These are phyloP conservation scores for Stemphylium vesicarium DNA, from an alignment of 2,329 filamentous ascomycete species.

Conservation along the genomic window DNA sequence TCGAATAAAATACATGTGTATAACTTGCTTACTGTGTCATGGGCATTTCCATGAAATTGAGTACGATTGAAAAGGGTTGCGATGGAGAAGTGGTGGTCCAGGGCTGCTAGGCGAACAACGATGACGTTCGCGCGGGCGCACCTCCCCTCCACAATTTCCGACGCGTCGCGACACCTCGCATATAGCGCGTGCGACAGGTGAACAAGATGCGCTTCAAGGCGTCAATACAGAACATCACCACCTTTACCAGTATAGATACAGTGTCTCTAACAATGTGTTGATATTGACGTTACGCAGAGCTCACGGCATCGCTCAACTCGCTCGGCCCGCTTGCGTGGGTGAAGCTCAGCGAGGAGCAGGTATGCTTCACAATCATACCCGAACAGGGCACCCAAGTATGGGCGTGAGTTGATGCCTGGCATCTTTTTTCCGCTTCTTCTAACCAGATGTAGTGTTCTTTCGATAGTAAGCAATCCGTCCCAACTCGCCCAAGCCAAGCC, in stretches of 20 bases:
- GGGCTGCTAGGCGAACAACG: background rate
- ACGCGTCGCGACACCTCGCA: slow-evolving; percentile 28
- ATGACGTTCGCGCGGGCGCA: slow-evolving; percentile 15
- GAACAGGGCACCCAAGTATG: slow-evolving; percentile 96
- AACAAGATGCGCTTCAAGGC: slow-evolving; percentile 60
- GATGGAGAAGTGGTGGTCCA: background rate
- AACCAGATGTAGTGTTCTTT: slow-evolving; percentile 46
- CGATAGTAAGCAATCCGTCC: slow-evolving; percentile 49
- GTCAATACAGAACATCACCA: slow-evolving; percentile 58
- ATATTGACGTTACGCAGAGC: slow-evolving; percentile 53
- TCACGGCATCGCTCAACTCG: slow-evolving; percentile 67
- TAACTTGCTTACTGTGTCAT: too few relatives aligned
- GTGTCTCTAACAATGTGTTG: rapidly evolving
- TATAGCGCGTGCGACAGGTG: slow-evolving; percentile 15
- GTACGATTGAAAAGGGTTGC: background rate
- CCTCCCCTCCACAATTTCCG: slow-evolving; percentile 9
- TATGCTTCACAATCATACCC: slow-evolving; percentile 94
- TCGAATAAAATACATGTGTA: too few relatives aligned
- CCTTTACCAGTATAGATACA: slow-evolving; percentile 58
- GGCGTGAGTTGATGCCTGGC: slow-evolving; percentile 67
- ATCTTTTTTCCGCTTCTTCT: slow-evolving; percentile 22
- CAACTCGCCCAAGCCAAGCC: background rate
- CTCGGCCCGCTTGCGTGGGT: slow-evolving; percentile 88
- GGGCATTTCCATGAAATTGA: too few relatives aligned
- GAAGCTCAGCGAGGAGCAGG: slow-evolving; percentile 82